A percentile compares a stretch with the other conserved stretches of the same genome.
Conservation (phyloP, 2,329 filamentous ascomycete species). For the Sporothrix curviconia region DNA sequence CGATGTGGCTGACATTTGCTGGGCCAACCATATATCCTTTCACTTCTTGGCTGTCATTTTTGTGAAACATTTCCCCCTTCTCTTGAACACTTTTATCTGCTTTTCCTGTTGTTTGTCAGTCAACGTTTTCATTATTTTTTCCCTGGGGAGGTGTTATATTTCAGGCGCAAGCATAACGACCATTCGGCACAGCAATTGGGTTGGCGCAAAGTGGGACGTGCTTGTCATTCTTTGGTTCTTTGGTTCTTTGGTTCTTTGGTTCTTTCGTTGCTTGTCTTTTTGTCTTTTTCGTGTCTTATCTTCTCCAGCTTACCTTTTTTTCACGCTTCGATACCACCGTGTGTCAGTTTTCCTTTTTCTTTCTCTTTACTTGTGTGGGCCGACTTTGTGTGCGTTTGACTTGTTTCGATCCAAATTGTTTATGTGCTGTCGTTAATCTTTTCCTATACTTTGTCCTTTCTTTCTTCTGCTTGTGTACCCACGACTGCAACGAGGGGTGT, state of each 20-base stretch:
- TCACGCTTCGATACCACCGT: constrained; percentile 16
- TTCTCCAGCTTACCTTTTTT: too few relatives aligned
- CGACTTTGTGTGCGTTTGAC: neutral
- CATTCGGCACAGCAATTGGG: constrained; percentile 22
- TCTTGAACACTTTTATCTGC: neutral
- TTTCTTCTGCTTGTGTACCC: too few relatives aligned
- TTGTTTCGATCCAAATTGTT: neutral
- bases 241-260: neutral
- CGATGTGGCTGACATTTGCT: neutral
- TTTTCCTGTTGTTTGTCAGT: neutral
- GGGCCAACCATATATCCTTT: neutral
- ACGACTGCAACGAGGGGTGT: neutral
- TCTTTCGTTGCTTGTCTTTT: neutral
- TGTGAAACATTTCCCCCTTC: neutral
- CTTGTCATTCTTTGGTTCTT: constrained; percentile 10
- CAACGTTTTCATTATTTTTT: constrained; percentile 3
- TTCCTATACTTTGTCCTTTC: too few relatives aligned
- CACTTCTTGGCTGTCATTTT: constrained; percentile 7
- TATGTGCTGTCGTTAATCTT: too few relatives aligned
- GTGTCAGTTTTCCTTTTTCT: constrained; percentile 4
- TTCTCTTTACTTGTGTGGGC: neutral
- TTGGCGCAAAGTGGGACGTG: constrained; percentile 21
- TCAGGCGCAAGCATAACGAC: constrained; percentile 17
- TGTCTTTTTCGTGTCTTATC: neutral
- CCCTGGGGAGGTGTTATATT: neutral